A percentile compares a stretch with the other conserved stretches of the same genome.
These are phyloP conservation scores for Hanseniaspora occidentalis DNA, from an alignment of 805 yeast species.

Conservation along the genomic window DNA sequence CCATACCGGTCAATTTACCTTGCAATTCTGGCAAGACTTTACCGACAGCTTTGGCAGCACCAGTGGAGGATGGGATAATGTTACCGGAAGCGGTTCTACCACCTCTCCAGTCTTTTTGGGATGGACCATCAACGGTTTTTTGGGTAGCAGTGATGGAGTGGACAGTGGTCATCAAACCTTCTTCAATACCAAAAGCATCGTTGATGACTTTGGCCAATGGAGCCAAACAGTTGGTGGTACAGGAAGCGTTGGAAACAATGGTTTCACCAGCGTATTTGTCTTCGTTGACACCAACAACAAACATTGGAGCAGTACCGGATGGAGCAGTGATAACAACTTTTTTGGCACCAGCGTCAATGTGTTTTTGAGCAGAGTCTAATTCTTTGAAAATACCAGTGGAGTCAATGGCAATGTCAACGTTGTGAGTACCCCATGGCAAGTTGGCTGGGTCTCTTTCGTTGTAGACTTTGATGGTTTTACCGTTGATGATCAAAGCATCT, in stretches of 20 bases:
- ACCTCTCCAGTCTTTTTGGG: conserved; percentile 74
- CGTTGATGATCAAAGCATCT: conserved; percentile 40
- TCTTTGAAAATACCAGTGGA: conserved; percentile 65
- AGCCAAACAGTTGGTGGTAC: conserved; percentile 66
- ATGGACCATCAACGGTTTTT: conserved; percentile 66
- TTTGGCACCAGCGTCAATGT: conserved; percentile 63
- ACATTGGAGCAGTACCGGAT: conserved; percentile 61
- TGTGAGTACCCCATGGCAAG: conserved; percentile 55
- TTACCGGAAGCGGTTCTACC: conserved; percentile 68
- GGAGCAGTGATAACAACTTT: conserved; percentile 65
- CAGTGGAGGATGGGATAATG: conserved; percentile 65
- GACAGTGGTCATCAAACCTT: conserved; percentile 66
- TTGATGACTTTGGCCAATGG: conserved; percentile 60
- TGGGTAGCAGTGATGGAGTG: conserved; percentile 64
- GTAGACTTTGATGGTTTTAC: conserved; percentile 36
- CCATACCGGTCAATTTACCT: conserved; percentile 65
- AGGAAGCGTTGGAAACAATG: conserved; percentile 59
- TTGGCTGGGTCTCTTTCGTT: conserved; percentile 57
- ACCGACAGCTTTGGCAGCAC: conserved; percentile 72
- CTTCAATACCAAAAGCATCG: conserved; percentile 55
- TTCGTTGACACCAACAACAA: conserved; percentile 59
- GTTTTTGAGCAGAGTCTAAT: conserved; percentile 53
- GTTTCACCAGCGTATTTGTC: conserved; percentile 44
- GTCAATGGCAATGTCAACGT: conserved; percentile 54
- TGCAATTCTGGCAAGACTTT: conserved; percentile 59